phyloP scores from a whole-genome alignment of 495 filamentous ascomycete genomes.

The Wilcoxina mikolae region DNA sequence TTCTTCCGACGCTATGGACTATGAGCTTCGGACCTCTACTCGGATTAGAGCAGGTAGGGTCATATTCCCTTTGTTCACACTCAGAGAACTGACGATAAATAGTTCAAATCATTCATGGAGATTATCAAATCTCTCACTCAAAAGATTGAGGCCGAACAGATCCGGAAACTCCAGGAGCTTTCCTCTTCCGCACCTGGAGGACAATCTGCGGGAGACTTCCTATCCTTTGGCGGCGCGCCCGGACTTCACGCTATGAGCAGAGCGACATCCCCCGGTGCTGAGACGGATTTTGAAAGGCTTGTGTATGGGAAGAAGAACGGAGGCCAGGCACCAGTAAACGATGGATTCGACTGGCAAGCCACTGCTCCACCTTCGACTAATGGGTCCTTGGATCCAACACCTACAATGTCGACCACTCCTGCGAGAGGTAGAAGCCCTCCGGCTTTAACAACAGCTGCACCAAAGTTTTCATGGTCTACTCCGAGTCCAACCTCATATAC shows the following conservation, averaged over 20 bases:
- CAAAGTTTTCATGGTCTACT: conserved; percentile 49
- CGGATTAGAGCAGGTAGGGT: conserved; percentile 50
- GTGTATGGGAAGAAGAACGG: conserved; percentile 54
- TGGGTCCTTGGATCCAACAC: conserved; percentile 1
- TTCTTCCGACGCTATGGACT: conserved; percentile 75
- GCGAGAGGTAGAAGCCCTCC: not conserved
- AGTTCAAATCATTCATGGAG: conserved; percentile 79
- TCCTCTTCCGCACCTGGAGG: conserved; percentile 31
- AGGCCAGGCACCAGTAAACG: not conserved
- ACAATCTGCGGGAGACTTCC: conserved; percentile 38
- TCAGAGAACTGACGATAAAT: not conserved
- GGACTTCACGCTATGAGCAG: conserved; percentile 19
- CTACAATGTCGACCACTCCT: not conserved
- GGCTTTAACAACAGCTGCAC: conserved; percentile 26
- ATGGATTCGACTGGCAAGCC: conserved; percentile 2
- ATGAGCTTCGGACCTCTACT: conserved; percentile 85
- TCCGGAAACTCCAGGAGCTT: conserved; percentile 71
- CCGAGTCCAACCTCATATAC: conserved; percentile 30
- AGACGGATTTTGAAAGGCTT: conserved; percentile 69
- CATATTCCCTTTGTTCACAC: not conserved
- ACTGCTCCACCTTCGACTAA: not conserved
- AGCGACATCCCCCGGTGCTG: conserved; percentile 5
- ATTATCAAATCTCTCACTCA: conserved; percentile 67
- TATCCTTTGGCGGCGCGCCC: conserved; percentile 40
- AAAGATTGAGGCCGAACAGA: conserved; percentile 75